A percentile compares a stretch with the other conserved stretches of the same genome.
phyloP scores from a whole-genome alignment of 768 basidiomycete genomes.

The Gautieria morchelliformis region DNA sequence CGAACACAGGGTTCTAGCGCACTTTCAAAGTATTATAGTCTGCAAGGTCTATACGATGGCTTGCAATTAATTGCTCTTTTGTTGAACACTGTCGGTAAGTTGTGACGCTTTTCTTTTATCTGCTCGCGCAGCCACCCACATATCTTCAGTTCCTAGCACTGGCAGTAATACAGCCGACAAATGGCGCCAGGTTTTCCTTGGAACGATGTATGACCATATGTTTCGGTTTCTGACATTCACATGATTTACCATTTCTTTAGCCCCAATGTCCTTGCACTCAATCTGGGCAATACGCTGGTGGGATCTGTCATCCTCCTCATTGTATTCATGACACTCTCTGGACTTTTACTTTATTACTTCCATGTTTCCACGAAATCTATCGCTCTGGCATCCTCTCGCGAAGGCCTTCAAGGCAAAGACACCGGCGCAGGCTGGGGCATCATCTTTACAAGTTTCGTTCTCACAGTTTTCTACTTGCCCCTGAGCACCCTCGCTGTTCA shows the following conservation, averaged over 20 bases:
- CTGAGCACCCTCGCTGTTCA: slow-evolving; percentile 70
- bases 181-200: slow-evolving; percentile 54
- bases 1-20: slow-evolving; percentile 53
- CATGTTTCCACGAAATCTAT: slow-evolving; percentile 36
- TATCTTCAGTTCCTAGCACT: slow-evolving; percentile 28
- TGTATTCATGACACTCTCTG: slow-evolving; percentile 45
- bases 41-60: slow-evolving; percentile 59
- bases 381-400: slow-evolving; percentile 34
- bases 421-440: slow-evolving; percentile 41
- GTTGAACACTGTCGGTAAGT: slow-evolving; percentile 52
- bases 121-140: not conserved
- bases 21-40: slow-evolving; percentile 57
- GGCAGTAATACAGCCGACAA: slow-evolving; percentile 30
- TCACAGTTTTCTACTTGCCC: slow-evolving; percentile 65
- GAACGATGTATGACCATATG: slow-evolving; percentile 45
- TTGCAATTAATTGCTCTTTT: slow-evolving; percentile 66
- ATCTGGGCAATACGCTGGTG: slow-evolving; percentile 52
- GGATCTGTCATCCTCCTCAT: slow-evolving; percentile 53
- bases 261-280: slow-evolving; percentile 66
- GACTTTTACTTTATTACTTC: slow-evolving; percentile 50
- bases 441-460: slow-evolving; percentile 52
- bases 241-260: slow-evolving; percentile 24
- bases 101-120: not conserved
- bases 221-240: not conserved
- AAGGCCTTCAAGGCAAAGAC: slow-evolving; percentile 43